These are phyloP conservation scores for Oldenlandia corymbosa DNA, from an alignment of 257 asterid species.

Conservation along the genomic window DNA sequence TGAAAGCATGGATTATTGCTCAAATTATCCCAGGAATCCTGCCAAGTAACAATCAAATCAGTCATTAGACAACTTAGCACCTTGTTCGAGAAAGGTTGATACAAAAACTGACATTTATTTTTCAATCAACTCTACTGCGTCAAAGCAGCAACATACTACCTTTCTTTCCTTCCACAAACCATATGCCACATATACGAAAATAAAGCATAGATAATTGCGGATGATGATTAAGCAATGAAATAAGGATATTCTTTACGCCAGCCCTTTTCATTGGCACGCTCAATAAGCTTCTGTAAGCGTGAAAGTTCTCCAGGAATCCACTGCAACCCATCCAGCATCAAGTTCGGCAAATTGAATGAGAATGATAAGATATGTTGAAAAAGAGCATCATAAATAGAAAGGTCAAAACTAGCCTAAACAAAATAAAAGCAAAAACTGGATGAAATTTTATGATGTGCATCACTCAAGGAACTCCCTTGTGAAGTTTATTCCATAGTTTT, in stretches of 20 bases:
- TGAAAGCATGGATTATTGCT: too few species aligned
- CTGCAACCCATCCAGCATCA: conserved; percentile 41
- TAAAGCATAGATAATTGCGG: conserved; percentile 6
- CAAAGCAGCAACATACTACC: too few species aligned
- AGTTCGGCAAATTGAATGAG: conserved; percentile 11
- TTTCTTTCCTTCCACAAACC: too few species aligned
- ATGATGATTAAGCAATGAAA: conserved; percentile 17
- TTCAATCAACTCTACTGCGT: too few species aligned
- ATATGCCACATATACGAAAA: background rate
- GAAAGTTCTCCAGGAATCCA: conserved; percentile 63
- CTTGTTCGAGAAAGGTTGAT: too few species aligned
- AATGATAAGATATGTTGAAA: background rate
- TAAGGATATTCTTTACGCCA: conserved; percentile 97
- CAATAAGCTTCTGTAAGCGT: conserved; percentile 47
- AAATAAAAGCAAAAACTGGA: background rate
- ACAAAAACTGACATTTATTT: too few species aligned
- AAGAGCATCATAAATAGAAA: background rate
- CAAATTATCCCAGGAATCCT: too few species aligned
- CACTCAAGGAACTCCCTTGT: too few species aligned
- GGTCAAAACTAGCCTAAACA: background rate
- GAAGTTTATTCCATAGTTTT: too few species aligned
- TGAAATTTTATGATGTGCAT: too few species aligned
- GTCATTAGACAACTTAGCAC: too few species aligned
- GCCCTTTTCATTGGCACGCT: conserved; percentile 90
- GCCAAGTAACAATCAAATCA: too few species aligned